Conservation (phyloP, 176 grass and related monocot genomes). For the Aegilops bicornis region DNA sequence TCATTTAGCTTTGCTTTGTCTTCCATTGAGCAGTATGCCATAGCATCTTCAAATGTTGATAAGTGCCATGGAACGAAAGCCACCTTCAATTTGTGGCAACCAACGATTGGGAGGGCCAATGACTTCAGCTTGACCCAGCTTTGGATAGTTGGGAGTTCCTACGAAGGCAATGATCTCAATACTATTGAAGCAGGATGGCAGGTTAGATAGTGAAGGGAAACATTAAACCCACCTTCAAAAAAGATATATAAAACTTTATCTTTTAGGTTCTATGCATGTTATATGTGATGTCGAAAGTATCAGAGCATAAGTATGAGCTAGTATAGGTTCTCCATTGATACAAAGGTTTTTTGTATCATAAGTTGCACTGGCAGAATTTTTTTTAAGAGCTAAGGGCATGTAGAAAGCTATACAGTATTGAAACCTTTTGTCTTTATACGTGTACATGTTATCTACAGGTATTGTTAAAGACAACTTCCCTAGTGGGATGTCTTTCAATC, state of each 20-base stretch:
- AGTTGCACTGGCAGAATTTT: too few relatives aligned
- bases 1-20: neutral
- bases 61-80: neutral
- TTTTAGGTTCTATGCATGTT: neutral
- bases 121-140: neutral
- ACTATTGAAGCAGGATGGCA: neutral
- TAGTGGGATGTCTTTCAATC: neutral
- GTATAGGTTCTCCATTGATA: neutral
- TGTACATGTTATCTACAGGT: neutral
- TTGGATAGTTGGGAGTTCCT: neutral
- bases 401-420: neutral
- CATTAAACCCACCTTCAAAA: neutral
- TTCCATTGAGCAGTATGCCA: neutral
- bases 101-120: neutral
- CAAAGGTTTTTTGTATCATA: neutral
- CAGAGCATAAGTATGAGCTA: neutral
- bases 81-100: neutral
- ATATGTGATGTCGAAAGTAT: neutral
- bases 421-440: neutral
- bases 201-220: neutral
- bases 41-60: neutral
- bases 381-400: neutral
- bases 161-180: neutral
- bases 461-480: neutral
- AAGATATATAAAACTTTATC: neutral